Conservation (phyloP, 768 basidiomycete genomes). For the Auriscalpium orientale region DNA sequence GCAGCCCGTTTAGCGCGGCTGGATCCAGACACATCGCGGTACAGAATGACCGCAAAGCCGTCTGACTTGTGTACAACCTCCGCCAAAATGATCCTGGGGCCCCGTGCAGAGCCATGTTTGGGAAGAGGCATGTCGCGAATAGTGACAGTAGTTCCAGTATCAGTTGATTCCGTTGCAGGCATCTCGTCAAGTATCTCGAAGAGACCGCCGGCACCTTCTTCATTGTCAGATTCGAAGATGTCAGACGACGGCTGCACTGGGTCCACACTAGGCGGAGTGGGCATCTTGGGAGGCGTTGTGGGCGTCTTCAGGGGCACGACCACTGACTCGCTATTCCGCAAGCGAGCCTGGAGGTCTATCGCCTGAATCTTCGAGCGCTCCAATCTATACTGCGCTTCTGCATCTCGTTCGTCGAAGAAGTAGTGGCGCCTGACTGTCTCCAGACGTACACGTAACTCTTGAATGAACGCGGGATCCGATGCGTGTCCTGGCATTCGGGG, state of each 20-base stretch:
- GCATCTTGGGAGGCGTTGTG: background rate
- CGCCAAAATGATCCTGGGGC: conserved; percentile 65
- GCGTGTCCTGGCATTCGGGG: conserved; percentile 22
- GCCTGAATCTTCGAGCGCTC: conserved; percentile 46
- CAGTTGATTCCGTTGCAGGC: conserved; percentile 48
- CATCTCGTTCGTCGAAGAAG: conserved; percentile 64
- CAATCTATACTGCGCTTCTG: conserved; percentile 45
- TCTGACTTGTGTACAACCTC: conserved; percentile 65
- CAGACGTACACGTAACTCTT: conserved; percentile 39
- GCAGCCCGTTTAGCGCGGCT: conserved; percentile 71
- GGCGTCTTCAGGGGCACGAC: background rate
- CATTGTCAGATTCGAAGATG: conserved; percentile 43
- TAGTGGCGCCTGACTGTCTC: conserved; percentile 47
- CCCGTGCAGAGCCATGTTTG: conserved; percentile 76
- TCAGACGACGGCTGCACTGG: conserved; percentile 23
- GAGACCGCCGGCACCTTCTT: conserved; percentile 49
- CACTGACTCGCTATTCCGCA: conserved; percentile 24
- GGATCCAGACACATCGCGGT: conserved; percentile 53
- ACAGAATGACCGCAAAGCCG: conserved; percentile 68
- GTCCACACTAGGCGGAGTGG: background rate
- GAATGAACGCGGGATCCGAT: conserved; percentile 23
- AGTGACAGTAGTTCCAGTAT: conserved; percentile 43
- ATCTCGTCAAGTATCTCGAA: conserved; percentile 67
- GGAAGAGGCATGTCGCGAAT: conserved; percentile 73
- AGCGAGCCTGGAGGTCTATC: conserved; percentile 33